Evolutionary conservation across 148 eudicot species (phyloP).

Genomic region (Hydrangea macrophylla): DNA sequence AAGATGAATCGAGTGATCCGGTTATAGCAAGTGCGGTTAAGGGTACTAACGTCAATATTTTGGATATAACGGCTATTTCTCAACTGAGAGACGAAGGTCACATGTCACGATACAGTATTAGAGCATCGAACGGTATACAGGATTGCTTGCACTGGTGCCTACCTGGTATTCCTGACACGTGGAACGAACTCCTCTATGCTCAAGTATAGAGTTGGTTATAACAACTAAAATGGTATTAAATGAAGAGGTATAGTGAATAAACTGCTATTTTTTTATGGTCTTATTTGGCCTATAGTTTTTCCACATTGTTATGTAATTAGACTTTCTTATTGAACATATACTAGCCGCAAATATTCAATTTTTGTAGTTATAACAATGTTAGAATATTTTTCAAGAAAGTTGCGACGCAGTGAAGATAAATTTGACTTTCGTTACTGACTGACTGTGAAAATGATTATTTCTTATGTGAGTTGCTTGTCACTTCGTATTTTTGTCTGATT

Average conservation of each 20-base stretch:
- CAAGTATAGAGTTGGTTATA: slow-evolving; percentile 22
- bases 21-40: slow-evolving; percentile 38
- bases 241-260: neutral
- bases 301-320: neutral
- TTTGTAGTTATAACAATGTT: no score
- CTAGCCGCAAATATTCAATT: no score
- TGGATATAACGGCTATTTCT: slow-evolving; percentile 50
- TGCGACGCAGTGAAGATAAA: no score
- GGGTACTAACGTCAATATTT: slow-evolving; percentile 34
- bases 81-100: slow-evolving; percentile 53
- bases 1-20: slow-evolving; percentile 45
- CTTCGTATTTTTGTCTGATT: no score
- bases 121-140: slow-evolving; percentile 40
- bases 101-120: slow-evolving; percentile 43
- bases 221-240: neutral
- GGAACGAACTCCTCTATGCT: slow-evolving; percentile 53
- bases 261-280: neutral
- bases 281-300: neutral
- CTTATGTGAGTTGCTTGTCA: no score
- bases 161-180: slow-evolving; percentile 49
- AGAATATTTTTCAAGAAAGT: no score
- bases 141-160: slow-evolving; percentile 59
- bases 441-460: no score
- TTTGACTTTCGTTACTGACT: no score
- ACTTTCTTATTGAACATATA: neutral